Percentiles rank a stretch among this genome's conserved stretches.
phyloP scores from a whole-genome alignment of 768 basidiomycete species.

The Termitomyces titanicus region DNA sequence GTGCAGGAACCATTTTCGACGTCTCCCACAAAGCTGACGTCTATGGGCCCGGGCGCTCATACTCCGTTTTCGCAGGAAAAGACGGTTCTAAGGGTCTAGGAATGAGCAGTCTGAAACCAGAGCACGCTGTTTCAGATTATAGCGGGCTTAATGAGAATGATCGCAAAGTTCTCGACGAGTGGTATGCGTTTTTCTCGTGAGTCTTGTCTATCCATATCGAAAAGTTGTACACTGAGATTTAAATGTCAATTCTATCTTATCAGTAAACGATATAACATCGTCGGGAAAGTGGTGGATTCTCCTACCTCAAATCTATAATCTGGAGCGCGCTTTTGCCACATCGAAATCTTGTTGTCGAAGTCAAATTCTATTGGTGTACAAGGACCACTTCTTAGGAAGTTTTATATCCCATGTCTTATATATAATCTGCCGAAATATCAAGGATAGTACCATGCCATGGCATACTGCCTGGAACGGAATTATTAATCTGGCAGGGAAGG shows the following conservation, averaged over 20 bases:
- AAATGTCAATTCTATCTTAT: not conserved
- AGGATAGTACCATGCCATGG: not conserved
- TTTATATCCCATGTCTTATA: slow-evolving; percentile 1
- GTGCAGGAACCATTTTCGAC: slow-evolving; percentile 84
- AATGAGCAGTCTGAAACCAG: slow-evolving; percentile 79
- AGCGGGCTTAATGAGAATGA: slow-evolving; percentile 70
- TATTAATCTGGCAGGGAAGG: too few species aligned
- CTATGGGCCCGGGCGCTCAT: slow-evolving; percentile 80
- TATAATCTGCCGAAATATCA: slow-evolving; percentile 4
- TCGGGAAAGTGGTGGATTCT: slow-evolving; percentile 68
- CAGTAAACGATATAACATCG: slow-evolving; percentile 86
- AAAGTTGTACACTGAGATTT: not conserved
- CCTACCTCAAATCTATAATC: slow-evolving; percentile 12
- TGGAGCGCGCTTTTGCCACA: not conserved
- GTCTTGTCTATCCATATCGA: slow-evolving; percentile 26
- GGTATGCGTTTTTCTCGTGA: slow-evolving; percentile 85
- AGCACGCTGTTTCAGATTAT: slow-evolving; percentile 89
- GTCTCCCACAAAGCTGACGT: slow-evolving; percentile 82
- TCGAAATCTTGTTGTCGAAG: not conserved
- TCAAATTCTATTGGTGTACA: not conserved
- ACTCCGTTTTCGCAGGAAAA: slow-evolving; percentile 89
- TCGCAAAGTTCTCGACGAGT: slow-evolving; percentile 79
- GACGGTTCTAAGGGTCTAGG: slow-evolving; percentile 90
- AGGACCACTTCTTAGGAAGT: not conserved
- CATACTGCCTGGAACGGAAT: too few species aligned